Base-by-base conservation (phyloP, 2,329 filamentous ascomycete species). In the Fusarium xyrophilum region DNA sequence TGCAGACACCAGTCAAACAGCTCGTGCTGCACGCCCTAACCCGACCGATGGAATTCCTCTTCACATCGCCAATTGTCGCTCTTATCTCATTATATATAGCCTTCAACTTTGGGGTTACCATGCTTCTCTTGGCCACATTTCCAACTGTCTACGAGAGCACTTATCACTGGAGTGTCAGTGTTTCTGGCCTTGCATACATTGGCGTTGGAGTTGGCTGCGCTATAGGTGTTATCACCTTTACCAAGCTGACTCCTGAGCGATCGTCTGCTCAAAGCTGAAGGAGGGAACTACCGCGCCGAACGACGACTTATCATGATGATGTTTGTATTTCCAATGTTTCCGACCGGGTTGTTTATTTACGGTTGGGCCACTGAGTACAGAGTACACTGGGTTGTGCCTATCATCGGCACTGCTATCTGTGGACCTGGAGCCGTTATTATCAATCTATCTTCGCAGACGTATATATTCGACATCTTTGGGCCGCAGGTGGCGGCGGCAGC, bases 111-210 rank as follows among this genome's bases (percentile, higher is more conserved):
- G 85, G 85, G 1, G 82, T 85, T 21, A 67, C 87, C 0, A 88
- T 86, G 63, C 82, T 79, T 2, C 76, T 87, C n/a, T 83, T 88
- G 69, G 85, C 85, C 3, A 86, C 85, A 3, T 84, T 88, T 57
- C 80, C 83, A 0, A 74, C 82, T 3, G 84, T 88, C 1, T 88
- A 82, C 55, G 62, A 77, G 52, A 67, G 74, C 0, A 65, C 70
- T 2, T 85, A 85, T 54, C 74, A 75, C 5, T 85, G 84, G 66
- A 56, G 36, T 3, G 63, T 70, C 1, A 66, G 67, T 19, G 59
- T 61, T 6, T 67, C 70, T 1, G 73, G 73, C 0, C 60, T 75
- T 11, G 60, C 71, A 0, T 75, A 73, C 33, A 56, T 74, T 0
- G 67, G 69, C 1, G 53, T 72, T 2, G 70, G 71, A 0, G 27